phyloP scores from a whole-genome alignment of 805 yeast genomes.

The Lachancea lanzarotensis region DNA sequence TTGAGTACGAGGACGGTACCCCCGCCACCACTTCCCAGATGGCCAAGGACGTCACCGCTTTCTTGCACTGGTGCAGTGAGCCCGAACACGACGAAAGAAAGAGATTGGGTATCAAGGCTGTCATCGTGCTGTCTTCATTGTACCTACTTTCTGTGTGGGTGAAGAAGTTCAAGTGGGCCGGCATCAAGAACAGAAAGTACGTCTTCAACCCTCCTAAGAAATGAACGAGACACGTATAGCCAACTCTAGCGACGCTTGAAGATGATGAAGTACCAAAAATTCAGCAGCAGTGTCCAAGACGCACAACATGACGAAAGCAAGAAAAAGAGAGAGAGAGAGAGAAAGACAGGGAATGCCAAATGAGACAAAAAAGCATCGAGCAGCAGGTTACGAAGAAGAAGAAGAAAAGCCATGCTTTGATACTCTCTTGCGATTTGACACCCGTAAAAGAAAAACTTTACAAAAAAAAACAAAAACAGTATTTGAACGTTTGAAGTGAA shows the following conservation, averaged over 20 bases:
- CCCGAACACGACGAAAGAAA: conserved; percentile 99
- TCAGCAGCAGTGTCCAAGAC: neutral
- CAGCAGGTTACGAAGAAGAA: no score
- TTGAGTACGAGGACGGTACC: conserved; percentile 98
- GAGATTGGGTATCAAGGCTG: conserved; percentile 90
- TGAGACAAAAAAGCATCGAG: neutral
- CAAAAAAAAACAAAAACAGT: neutral
- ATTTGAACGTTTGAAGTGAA: neutral
- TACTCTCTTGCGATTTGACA: neutral
- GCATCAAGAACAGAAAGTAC: conserved; percentile 90
- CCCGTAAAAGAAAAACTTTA: neutral
- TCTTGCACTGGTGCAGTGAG: conserved; percentile 97
- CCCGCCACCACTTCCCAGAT: conserved; percentile 97
- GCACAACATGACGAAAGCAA: conserved; percentile 1
- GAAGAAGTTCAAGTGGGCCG: conserved; percentile 97
- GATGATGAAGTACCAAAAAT: neutral
- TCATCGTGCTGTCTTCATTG: conserved; percentile 69
- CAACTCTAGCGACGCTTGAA: neutral
- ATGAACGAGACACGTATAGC: conserved; percentile 21
- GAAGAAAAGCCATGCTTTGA: neutral
- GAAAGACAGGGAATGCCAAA: neutral
- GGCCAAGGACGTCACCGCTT: conserved; percentile 96
- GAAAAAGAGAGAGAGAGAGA: conserved; percentile 4
- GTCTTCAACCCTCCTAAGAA: conserved; percentile 88
- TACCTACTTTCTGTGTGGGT: conserved; percentile 83